These are phyloP conservation scores for Ceratocystis papillata DNA, from an alignment of 2,329 filamentous ascomycete species.

Conservation along the genomic window DNA sequence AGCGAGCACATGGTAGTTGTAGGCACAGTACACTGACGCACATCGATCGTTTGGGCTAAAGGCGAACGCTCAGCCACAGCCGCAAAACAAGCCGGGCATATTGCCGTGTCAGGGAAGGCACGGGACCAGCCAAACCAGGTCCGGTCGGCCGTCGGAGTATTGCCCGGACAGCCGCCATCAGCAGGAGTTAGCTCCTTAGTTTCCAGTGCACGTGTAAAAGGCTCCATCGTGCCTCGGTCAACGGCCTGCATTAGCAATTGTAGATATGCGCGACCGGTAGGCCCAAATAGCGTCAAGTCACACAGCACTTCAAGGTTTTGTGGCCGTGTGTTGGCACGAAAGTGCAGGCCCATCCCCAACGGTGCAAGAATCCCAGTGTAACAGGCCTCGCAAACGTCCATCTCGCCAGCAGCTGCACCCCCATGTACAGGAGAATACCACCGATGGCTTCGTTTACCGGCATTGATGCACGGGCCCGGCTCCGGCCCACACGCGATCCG, in stretches of 20 bases:
- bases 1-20: conserved; percentile 31
- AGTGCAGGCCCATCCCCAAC: conserved; percentile 28
- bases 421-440: conserved; percentile 30
- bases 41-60: conserved; percentile 27
- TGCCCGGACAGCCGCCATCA: neutral
- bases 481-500: conserved; percentile 26
- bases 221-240: conserved; percentile 31
- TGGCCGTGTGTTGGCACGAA: conserved; percentile 27
- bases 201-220: conserved; percentile 28
- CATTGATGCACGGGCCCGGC: conserved; percentile 29
- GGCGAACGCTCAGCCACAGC: conserved; percentile 29
- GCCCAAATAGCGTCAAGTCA: conserved; percentile 28
- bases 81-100: conserved; percentile 32
- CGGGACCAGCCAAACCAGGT: conserved; percentile 33
- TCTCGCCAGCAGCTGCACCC: conserved; percentile 26
- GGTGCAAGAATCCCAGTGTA: conserved; percentile 30
- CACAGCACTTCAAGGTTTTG: conserved; percentile 28
- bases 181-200: neutral
- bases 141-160: conserved; percentile 23
- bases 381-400: conserved; percentile 32
- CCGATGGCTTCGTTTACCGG: conserved; percentile 30
- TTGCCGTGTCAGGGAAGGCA: conserved; percentile 26
- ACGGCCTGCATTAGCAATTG: conserved; percentile 29
- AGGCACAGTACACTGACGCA: conserved; percentile 28
- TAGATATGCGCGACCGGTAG: conserved; percentile 28